Evolutionary conservation across 78 protist species (phyloP).

Genomic region (Polysphondylium violaceum): DNA sequence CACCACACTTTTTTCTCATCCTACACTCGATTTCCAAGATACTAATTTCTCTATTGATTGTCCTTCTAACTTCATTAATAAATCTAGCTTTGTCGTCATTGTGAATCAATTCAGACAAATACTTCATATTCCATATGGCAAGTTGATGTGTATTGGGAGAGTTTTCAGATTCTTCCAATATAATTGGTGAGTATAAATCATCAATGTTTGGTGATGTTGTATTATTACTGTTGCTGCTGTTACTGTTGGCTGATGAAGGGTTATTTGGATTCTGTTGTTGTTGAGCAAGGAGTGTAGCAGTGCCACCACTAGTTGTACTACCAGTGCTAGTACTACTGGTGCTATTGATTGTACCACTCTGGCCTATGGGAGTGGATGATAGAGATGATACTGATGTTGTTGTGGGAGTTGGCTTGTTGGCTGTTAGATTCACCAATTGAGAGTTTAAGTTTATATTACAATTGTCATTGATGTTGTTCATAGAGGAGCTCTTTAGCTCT

Average conservation of each 20-base stretch:
- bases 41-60: slow-evolving; percentile 21
- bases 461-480: not conserved
- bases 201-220: slow-evolving; percentile 18
- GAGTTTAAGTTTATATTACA: no score
- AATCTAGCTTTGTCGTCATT: slow-evolving; percentile 53
- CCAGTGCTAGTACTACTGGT: not conserved
- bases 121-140: slow-evolving; percentile 67
- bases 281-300: not conserved
- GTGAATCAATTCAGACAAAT: slow-evolving; percentile 50
- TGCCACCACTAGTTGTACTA: slow-evolving; percentile 9
- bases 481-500: slow-evolving; percentile 15
- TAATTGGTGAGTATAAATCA: slow-evolving; percentile 51
- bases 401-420: no score
- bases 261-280: not conserved
- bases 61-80: slow-evolving; percentile 41
- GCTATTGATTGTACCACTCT: slow-evolving; percentile 12
- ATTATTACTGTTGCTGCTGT: not conserved
- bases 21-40: slow-evolving; percentile 68
- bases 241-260: not conserved
- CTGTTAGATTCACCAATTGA: no score
- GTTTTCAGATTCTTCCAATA: slow-evolving; percentile 15
- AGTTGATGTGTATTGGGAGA: slow-evolving; percentile 71
- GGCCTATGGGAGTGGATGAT: no score
- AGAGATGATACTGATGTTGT: no score
- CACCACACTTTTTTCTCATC: slow-evolving; percentile 60